These are phyloP conservation scores for Picea glauca DNA, from an alignment of 75 land plant genomes.

Conservation along the genomic window DNA sequence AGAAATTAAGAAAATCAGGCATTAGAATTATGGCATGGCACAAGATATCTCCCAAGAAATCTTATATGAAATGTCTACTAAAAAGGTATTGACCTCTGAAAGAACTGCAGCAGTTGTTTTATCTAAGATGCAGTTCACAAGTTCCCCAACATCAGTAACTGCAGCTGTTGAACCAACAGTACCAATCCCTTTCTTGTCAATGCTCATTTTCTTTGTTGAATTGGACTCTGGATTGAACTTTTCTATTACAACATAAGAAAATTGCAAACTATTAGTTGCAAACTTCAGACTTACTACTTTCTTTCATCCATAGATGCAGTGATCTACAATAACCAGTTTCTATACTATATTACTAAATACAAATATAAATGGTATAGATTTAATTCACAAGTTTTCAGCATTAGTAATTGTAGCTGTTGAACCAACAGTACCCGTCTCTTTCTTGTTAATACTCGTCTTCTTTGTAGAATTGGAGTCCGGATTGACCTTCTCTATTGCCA, in stretches of 20 bases:
- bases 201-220: not conserved
- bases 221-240: not conserved
- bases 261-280: no score
- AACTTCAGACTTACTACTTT: not conserved
- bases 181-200: not conserved
- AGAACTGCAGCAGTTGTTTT: slow-evolving; percentile 36
- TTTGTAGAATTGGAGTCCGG: not conserved
- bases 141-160: slow-evolving; percentile 25
- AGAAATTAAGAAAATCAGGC: not conserved
- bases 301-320: not conserved
- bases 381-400: slow-evolving; percentile 37
- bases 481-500: slow-evolving; percentile 2
- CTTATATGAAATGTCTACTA: not conserved
- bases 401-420: slow-evolving; percentile 21
- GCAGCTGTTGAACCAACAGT: slow-evolving; percentile 2
- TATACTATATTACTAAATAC: not conserved
- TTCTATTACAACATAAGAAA: not conserved
- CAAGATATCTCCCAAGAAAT: slow-evolving; percentile 2
- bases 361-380: slow-evolving; percentile 7
- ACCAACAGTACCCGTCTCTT: not conserved
- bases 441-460: not conserved
- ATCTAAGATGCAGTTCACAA: slow-evolving; percentile 48
- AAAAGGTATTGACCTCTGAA: slow-evolving; percentile 31
- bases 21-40: not conserved
- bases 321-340: not conserved